These are phyloP conservation scores for Hymenoscyphus scutula DNA, from an alignment of 2,329 filamentous ascomycete species.

Conservation along the genomic window DNA sequence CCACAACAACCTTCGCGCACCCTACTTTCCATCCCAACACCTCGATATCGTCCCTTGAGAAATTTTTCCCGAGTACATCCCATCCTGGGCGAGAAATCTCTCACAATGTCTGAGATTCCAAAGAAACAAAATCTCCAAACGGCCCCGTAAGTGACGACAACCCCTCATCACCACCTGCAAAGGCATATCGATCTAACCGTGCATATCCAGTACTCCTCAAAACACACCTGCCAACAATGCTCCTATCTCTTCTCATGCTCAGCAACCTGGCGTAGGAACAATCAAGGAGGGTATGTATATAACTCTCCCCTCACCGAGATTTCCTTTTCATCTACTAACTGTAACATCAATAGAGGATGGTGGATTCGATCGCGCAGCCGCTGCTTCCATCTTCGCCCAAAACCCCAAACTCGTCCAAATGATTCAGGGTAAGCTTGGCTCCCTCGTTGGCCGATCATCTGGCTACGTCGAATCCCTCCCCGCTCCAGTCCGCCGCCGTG, in stretches of 20 bases:
- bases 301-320: constrained; percentile 32
- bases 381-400: constrained; percentile 90
- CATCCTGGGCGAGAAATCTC: constrained; percentile 11
- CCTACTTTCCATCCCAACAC: constrained; percentile 9
- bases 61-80: constrained; percentile 1
- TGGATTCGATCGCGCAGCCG: constrained; percentile 72
- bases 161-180: constrained; percentile 16
- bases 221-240: constrained; percentile 96
- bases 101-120: constrained; percentile 59
- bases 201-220: constrained; percentile 77
- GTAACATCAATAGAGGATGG: constrained; percentile 62
- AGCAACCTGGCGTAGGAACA: constrained; percentile 88
- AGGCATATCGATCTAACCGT: constrained; percentile 23
- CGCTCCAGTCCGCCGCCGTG: constrained; percentile 82
- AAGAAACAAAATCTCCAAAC: constrained; percentile 59
- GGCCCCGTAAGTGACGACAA: constrained; percentile 56
- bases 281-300: constrained; percentile 87
- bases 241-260: constrained; percentile 94
- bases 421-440: constrained; percentile 95
- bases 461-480: constrained; percentile 98
- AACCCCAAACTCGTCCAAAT: constrained; percentile 94
- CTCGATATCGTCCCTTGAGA: constrained; percentile 3
- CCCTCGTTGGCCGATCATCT: constrained; percentile 89
- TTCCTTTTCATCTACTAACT: constrained; percentile 27
- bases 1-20: constrained; percentile 4